Evolutionary conservation across 2,329 filamentous ascomycete genomes (phyloP).

Genomic region (Albophoma yamanashiensis): DNA sequence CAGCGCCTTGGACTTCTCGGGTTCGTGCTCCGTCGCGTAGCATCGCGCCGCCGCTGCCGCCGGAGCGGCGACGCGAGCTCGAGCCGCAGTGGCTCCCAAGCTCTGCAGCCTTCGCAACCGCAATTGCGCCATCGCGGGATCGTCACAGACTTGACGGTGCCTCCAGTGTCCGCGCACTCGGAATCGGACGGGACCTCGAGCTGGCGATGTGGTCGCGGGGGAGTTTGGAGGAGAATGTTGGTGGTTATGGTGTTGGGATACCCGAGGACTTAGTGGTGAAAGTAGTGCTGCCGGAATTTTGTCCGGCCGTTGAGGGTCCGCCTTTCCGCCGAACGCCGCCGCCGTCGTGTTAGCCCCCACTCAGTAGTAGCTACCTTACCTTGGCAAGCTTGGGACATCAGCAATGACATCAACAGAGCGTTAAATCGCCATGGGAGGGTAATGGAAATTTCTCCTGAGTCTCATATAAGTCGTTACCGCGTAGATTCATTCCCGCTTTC

Average conservation of each 20-base stretch:
- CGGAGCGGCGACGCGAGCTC: slow-evolving; percentile 6
- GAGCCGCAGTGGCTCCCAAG: slow-evolving; percentile 10
- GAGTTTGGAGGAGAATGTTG: background rate
- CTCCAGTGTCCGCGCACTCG: background rate
- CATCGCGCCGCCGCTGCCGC: slow-evolving; percentile 11
- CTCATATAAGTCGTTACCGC: background rate
- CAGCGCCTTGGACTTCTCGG: slow-evolving; percentile 18
- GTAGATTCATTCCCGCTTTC: background rate
- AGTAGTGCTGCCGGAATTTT: background rate
- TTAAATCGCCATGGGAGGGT: too few relatives aligned
- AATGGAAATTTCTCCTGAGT: background rate
- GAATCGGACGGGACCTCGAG: background rate
- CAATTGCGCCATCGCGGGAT: slow-evolving; percentile 18
- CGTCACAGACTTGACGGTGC: background rate
- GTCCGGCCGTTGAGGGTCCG: background rate
- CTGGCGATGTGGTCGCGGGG: background rate
- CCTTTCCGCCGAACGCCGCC: background rate
- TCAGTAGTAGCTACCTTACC: too few relatives aligned
- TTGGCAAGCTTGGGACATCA: background rate
- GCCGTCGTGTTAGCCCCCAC: background rate
- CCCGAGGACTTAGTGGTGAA: background rate
- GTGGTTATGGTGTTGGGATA: background rate
- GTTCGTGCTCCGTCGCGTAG: slow-evolving; percentile 25
- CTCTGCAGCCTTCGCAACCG: slow-evolving; percentile 21
- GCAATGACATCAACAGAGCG: background rate